Evolutionary conservation across 2,329 filamentous ascomycete species (phyloP), one percentile per base, ranked within the genome.

Genomic region (Colletotrichum cordylinicola): DNA sequence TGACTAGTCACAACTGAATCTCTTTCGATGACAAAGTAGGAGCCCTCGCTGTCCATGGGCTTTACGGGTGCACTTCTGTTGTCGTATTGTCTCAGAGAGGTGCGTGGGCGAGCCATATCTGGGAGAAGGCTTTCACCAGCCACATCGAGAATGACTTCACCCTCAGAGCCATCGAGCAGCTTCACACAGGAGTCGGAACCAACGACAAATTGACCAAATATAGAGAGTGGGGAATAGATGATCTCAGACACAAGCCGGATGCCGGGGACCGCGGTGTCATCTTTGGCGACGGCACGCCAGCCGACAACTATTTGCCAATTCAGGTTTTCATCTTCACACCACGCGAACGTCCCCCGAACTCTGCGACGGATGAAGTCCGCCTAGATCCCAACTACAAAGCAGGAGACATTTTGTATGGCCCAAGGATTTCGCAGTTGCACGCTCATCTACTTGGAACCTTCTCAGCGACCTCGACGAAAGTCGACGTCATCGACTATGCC

Each of bases 341-440:
- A 55, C 48, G 48, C 37, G 2, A 2, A 3, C 37, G 37, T 39
- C 37, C 37, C 9, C 2, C 37, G 8, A 2, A 9, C 4, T 39
- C 8, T 39, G 16, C 37, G 37, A 18, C 37, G 37, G 18, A 60
- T 9, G 56, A 60, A 0, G 13, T 7, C 1, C 56, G 56, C 12
- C 1, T 6, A 18, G 15, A 33, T 15, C 58, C 31, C 1, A 29
- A 33, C 6, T 7, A 61, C 8, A 12, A 3, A 2, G 8, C 18
- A 29, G 58, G 27, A 12, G 0, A 6, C 8, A 0, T 33, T 8
- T 56, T 56, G 29, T 61, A 61, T 16, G 2, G 29, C 0, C 0
- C 4, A 61, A 18, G 56, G 27, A 27, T 61, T 27, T 0, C 2
- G 15, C 2, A 31, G 0, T 4, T 61, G 10, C 27, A 33, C 24